phyloP scores from a whole-genome alignment of 2,329 filamentous ascomycete species.

The Cladosporium austrohemisphaericum region DNA sequence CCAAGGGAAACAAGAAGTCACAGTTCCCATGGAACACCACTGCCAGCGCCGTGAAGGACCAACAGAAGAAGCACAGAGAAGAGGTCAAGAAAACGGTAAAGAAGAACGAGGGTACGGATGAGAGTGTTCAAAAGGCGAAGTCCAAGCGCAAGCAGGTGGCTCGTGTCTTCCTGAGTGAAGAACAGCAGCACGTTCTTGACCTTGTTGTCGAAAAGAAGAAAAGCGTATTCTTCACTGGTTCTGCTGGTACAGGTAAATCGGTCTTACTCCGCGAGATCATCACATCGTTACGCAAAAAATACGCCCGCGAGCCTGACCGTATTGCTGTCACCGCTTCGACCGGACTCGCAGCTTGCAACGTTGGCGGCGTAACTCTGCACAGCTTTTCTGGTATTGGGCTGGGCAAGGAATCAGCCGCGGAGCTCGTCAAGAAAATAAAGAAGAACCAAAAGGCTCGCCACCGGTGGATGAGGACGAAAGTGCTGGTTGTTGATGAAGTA shows the following conservation, averaged over 20 bases:
- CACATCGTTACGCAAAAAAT: conserved; percentile 70
- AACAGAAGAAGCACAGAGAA: conserved; percentile 69
- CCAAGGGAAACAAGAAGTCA: conserved; percentile 40
- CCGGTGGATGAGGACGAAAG: conserved; percentile 83
- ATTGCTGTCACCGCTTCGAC: conserved; percentile 94
- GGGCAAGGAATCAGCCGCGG: conserved; percentile 78
- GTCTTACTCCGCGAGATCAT: conserved; percentile 94
- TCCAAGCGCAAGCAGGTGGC: conserved; percentile 47
- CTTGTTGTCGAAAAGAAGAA: conserved; percentile 75
- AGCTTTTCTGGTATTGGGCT: conserved; percentile 94
- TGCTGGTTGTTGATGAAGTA: conserved; percentile 88
- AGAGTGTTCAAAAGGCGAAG: conserved; percentile 47
- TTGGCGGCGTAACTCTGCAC: conserved; percentile 91
- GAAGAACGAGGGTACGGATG: conserved; percentile 40
- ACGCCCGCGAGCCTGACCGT: conserved; percentile 70
- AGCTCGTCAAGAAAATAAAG: conserved; percentile 85
- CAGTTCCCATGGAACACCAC: conserved; percentile 67
- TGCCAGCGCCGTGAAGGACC: conserved; percentile 70
- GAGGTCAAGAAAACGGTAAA: conserved; percentile 51
- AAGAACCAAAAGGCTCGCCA: conserved; percentile 82
- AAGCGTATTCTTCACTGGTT: conserved; percentile 97
- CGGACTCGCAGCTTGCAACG: conserved; percentile 91
- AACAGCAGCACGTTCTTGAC: conserved; percentile 79
- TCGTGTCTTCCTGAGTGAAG: conserved; percentile 71
- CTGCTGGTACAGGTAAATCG: conserved; percentile 91